Base-by-base conservation (phyloP, 2,329 filamentous ascomycete genomes). In the Fusarium buxicola region DNA sequence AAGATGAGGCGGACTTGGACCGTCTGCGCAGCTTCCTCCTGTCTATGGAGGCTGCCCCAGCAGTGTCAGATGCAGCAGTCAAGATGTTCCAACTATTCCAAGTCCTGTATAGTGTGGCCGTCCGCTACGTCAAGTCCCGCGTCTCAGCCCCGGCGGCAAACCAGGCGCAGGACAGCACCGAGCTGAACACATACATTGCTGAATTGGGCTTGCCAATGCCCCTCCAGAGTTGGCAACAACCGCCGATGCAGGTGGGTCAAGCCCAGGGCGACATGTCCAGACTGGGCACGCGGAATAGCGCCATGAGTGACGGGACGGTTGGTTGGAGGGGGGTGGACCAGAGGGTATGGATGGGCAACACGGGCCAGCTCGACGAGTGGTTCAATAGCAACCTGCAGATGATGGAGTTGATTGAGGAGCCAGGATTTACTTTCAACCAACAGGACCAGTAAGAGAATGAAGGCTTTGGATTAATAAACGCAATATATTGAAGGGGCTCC, bases 381-480 rank as follows among this genome's bases (percentile, higher is more conserved):
- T 49, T 55, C 40, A 35, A 55, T 24, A 49, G 25, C 30, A 55
- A 49, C 25, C n/a, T 49, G 18, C 52, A 49, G 32, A 55, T 49
- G 31, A 49, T 55, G 45, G 45, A 32, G 9, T 9, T 49, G 7
- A 38, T 55, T 13, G 32, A 55, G 6, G 52, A 55, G 24, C 16
- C 45, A 4, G 41, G 11, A 9, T 44, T 38, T 8, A 11, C 28
- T 3, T 31, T 31, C 21, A 21, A 21, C 21, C 21, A 21, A 6
- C 21, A 21, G 21, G 21, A 21, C 6, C 21, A 21, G 21, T 21
- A 21, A 21, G 21, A 21, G 21, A 21, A 21, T 21, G 21, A 6
- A 21, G 21, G 21, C 21, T 21, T 6, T 4, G 21, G 6, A 6
- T 6, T 6, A 21, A 21, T 21, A 21, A 21, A 21, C 4, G 21